Base-by-base conservation (phyloP, 2,329 filamentous ascomycete genomes). In the Delphinella strobiligena region DNA sequence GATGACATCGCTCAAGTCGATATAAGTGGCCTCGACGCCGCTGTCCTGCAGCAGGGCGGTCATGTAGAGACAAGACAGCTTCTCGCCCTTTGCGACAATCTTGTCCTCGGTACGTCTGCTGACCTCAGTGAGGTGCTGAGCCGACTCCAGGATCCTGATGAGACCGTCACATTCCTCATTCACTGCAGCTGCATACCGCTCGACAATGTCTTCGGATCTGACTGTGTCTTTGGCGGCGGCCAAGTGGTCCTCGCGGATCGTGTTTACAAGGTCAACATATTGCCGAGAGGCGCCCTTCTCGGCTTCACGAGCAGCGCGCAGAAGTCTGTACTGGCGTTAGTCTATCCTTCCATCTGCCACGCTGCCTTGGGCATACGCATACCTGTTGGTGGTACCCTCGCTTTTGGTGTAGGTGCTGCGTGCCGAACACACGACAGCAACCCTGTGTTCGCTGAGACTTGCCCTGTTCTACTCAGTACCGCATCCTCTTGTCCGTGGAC, bases 391-490 rank as follows among this genome's bases (percentile, higher is more conserved):
- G 44, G 91, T 98, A 45, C 91, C 91, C 52, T 93, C 86, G 40
- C 80, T 76, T 67, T 98, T 98, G 59, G 89, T 93, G 47, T 86
- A 88, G 44, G 84, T 91, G 64, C 87, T 95, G 58, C 91, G 74
- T 31, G 91, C 91, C 45, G 91, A 98, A 65, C 91, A 98, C 42
- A 98, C 89, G 42, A 98, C 81, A 41, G 87, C 88, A 48, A 95
- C 78, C 60, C 80, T 80, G 56, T 86, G 79, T 42, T 75, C 67
- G 40, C 67, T 67, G 40, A 93, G 55, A 44, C 63, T 61, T 47
- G 60, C 57, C 52, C 66, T 69, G 50, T 44, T 19, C 42, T 52
- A 52, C 45, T 52, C 48, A 48, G 50, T 41, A 48, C 30, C 30
- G 29, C 24, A 24, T 19, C 19, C 14, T 35, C 16, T 34, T 5